These are phyloP conservation scores for Sporothrix brunneoviolacea DNA, from an alignment of 2,329 filamentous ascomycete species.

Conservation along the genomic window DNA sequence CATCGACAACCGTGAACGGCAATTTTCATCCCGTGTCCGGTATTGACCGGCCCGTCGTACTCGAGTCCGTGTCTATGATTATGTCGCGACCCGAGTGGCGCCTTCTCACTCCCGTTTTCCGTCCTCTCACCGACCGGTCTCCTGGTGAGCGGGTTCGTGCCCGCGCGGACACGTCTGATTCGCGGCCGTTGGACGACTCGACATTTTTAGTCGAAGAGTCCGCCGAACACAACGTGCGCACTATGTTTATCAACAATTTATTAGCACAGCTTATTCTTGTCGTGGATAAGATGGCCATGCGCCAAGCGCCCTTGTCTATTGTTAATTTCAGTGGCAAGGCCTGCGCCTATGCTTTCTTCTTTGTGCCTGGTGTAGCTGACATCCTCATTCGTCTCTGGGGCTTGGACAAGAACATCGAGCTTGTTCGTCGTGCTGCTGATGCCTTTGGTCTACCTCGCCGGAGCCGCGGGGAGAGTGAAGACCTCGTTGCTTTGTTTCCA, in stretches of 20 bases:
- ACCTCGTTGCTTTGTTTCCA: slow-evolving; percentile 65
- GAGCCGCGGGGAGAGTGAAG: slow-evolving; percentile 50
- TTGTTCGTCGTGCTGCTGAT: slow-evolving; percentile 64
- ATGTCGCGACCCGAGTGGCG: slow-evolving; percentile 91
- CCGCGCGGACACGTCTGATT: slow-evolving; percentile 47
- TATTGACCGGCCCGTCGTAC: slow-evolving; percentile 72
- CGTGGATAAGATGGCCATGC: slow-evolving; percentile 80
- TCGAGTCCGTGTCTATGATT: slow-evolving; percentile 71
- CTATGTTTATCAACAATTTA: slow-evolving; percentile 77
- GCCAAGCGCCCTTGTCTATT: slow-evolving; percentile 57
- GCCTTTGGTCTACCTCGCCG: slow-evolving; percentile 59
- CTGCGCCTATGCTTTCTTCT: slow-evolving; percentile 89
- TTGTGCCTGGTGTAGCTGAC: slow-evolving; percentile 79
- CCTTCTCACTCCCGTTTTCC: slow-evolving; percentile 60
- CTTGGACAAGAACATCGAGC: slow-evolving; percentile 49
- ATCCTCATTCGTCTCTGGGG: slow-evolving; percentile 78
- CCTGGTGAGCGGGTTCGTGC: slow-evolving; percentile 38
- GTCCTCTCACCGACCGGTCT: slow-evolving; percentile 52
- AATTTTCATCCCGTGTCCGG: slow-evolving; percentile 68
- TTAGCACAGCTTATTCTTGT: slow-evolving; percentile 77
- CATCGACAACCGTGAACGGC: slow-evolving; percentile 28
- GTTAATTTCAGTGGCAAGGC: slow-evolving; percentile 87
- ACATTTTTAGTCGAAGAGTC: slow-evolving; percentile 50
- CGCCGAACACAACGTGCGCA: slow-evolving; percentile 80
- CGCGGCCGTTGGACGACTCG: slow-evolving; percentile 56